Conservation (phyloP, 345 rosid species). For the Nasturtium officinale region DNA sequence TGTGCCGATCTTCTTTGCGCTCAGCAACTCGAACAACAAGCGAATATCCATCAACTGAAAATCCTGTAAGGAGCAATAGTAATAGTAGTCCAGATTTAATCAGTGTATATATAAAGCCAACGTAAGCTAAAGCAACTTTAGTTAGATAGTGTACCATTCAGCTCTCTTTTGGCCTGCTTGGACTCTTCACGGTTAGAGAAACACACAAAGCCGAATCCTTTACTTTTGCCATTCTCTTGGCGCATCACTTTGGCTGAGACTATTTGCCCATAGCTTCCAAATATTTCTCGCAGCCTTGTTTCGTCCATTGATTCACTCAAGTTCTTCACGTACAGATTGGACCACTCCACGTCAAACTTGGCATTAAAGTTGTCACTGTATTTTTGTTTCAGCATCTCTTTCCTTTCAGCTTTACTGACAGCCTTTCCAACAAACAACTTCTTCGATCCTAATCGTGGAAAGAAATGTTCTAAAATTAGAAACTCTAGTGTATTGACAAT, state of each 20-base stretch:
- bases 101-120: constrained; percentile 12
- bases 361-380: constrained; percentile 38
- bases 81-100: neutral
- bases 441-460: constrained; percentile 21
- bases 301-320: constrained; percentile 55
- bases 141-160: constrained; percentile 54
- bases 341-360: constrained; percentile 31
- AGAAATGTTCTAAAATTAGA: constrained; percentile 12
- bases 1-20: constrained; percentile 52
- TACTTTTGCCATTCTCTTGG: constrained; percentile 54
- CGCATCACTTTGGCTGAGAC: constrained; percentile 64
- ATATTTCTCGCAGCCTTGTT: constrained; percentile 47
- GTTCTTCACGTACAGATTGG: constrained; percentile 72
- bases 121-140: constrained; percentile 2
- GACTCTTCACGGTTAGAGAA: constrained; percentile 69
- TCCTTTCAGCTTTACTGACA: constrained; percentile 63
- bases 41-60: constrained; percentile 45
- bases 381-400: constrained; percentile 46
- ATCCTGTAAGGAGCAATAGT: constrained; percentile 44
- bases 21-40: constrained; percentile 67
- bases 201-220: constrained; percentile 77
- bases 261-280: constrained; percentile 56
- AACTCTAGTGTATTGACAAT: neutral
- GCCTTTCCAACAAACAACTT: constrained; percentile 64
- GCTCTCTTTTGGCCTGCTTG: constrained; percentile 49